phyloP scores from a whole-genome alignment of 768 basidiomycete genomes.

The Leccinum fibrillosum region DNA sequence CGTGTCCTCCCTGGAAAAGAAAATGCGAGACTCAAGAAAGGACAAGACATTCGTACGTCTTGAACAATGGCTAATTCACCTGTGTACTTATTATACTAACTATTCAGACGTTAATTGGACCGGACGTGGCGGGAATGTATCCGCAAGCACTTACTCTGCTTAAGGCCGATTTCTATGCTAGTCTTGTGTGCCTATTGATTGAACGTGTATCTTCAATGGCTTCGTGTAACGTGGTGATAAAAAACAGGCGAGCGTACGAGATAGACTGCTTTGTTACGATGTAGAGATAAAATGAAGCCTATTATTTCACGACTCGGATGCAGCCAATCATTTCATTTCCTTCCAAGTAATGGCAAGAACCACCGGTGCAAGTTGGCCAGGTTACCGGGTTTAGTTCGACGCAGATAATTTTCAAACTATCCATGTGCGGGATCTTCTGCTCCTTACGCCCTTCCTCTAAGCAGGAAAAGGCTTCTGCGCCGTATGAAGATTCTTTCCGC shows the following conservation, averaged over 20 bases:
- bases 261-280: conserved; percentile 12
- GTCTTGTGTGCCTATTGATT: conserved; percentile 19
- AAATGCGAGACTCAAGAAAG: conserved; percentile 74
- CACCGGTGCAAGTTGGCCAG: neutral
- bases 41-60: conserved; percentile 83
- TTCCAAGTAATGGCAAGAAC: neutral
- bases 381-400: neutral
- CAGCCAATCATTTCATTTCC: neutral
- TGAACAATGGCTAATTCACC: neutral
- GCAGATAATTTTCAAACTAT: neutral
- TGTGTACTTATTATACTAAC: neutral
- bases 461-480: neutral
- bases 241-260: conserved; percentile 13
- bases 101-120: conserved; percentile 94
- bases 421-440: conserved; percentile 74
- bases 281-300: conserved; percentile 12
- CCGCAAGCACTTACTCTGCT: conserved; percentile 80
- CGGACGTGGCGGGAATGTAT: conserved; percentile 93
- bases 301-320: neutral
- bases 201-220: neutral
- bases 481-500: conserved; percentile 16
- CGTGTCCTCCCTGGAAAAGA: conserved; percentile 89
- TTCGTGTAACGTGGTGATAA: conserved; percentile 10
- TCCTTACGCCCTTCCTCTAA: conserved; percentile 30
- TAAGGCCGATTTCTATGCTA: conserved; percentile 28